phyloP scores from a whole-genome alignment of 2,329 filamentous ascomycete species.

The Blastomyces parvus region DNA sequence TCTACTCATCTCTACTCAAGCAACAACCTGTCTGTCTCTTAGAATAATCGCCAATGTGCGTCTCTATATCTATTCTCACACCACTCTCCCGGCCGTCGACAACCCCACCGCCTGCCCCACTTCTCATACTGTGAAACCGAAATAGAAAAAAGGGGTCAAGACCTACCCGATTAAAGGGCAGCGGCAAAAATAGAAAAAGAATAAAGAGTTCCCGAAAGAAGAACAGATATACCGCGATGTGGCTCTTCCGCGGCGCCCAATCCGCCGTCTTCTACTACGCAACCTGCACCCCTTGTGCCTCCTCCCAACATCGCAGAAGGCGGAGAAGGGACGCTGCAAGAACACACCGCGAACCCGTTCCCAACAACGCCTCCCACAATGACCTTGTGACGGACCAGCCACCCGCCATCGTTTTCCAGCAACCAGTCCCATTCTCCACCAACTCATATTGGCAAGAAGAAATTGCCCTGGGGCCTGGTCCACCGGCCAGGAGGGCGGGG shows the following conservation, averaged over 20 bases:
- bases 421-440: slow-evolving; percentile 69
- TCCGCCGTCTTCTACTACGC: slow-evolving; percentile 44
- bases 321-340: slow-evolving; percentile 60
- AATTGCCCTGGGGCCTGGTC: slow-evolving; percentile 68
- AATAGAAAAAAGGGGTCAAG: neutral
- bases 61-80: neutral
- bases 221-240: slow-evolving; percentile 24
- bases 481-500: slow-evolving; percentile 51
- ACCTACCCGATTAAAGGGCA: neutral
- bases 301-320: slow-evolving; percentile 59
- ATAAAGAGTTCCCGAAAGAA: neutral
- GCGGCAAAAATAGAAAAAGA: neutral
- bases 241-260: slow-evolving; percentile 42
- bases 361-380: slow-evolving; percentile 41
- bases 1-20: neutral
- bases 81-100: neutral
- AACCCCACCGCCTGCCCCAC: neutral
- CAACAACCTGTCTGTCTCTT: neutral
- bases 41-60: slow-evolving; percentile 3
- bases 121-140: neutral
- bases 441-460: slow-evolving; percentile 86
- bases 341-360: slow-evolving; percentile 55
- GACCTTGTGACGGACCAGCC: slow-evolving; percentile 53
- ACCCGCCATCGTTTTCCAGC: slow-evolving; percentile 52
- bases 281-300: slow-evolving; percentile 52